Conservation (phyloP, 306 rosid genomes). For the Acmispon strigosus region DNA sequence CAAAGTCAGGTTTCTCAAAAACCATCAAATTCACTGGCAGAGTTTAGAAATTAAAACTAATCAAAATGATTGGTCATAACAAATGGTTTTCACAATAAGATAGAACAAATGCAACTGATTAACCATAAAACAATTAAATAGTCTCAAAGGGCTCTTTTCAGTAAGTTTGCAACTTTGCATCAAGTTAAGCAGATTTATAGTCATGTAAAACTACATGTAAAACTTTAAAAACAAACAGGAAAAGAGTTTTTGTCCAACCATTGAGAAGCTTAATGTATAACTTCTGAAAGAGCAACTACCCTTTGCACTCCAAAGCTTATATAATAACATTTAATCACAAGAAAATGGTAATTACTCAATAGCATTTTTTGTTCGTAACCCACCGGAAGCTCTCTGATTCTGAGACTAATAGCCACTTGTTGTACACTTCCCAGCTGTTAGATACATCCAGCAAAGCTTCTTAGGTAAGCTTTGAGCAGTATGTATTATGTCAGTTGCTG, state of each 20-base stretch:
- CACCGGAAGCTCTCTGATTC: neutral
- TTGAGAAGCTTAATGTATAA: neutral
- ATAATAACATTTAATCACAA: no score
- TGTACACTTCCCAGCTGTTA: neutral
- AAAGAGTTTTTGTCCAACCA: neutral
- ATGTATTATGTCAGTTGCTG: no score
- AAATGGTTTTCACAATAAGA: neutral
- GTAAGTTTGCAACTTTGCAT: neutral
- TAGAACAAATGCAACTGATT: neutral
- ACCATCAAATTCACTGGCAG: neutral
- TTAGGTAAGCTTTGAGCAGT: no score
- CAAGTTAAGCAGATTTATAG: neutral
- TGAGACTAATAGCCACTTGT: neutral
- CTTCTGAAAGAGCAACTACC: neutral
- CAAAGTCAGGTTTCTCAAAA: neutral
- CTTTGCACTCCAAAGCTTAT: neutral
- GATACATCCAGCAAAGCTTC: no score
- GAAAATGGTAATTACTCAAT: neutral
- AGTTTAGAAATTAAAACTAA: neutral
- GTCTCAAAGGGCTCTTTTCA: neutral
- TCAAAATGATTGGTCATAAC: neutral
- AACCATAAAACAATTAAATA: neutral
- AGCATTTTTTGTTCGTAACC: neutral
- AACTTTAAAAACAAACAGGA: neutral
- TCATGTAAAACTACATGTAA: neutral